These are phyloP conservation scores for Corymbia maculata DNA, from an alignment of 345 rosid species.

Conservation along the genomic window DNA sequence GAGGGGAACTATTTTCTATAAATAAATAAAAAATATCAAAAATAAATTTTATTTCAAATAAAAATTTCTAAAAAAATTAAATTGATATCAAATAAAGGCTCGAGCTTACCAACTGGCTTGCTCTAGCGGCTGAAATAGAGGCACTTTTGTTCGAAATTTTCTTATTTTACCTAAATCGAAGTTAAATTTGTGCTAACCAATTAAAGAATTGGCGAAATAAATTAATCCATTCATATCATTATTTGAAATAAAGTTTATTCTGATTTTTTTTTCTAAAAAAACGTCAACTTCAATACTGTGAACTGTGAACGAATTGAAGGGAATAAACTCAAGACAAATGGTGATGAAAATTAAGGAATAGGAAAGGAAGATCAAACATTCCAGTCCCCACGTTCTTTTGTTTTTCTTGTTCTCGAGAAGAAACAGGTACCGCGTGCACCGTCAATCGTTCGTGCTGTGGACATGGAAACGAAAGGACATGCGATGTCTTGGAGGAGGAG, in stretches of 20 bases:
- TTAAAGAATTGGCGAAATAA: background rate
- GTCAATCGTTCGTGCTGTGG: background rate
- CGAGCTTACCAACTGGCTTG: background rate
- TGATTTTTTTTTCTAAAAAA: too few relatives aligned
- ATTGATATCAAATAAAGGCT: background rate
- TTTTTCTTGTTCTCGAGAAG: background rate
- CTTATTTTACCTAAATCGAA: background rate
- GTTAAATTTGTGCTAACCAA: rapidly evolving
- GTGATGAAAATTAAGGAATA: background rate
- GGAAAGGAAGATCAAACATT: background rate
- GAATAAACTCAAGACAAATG: background rate
- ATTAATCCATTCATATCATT: background rate
- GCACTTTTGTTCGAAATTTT: background rate
- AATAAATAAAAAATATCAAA: background rate
- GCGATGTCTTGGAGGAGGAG: background rate
- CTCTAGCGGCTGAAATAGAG: rapidly evolving
- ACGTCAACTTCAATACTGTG: rapidly evolving
- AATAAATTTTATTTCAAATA: background rate
- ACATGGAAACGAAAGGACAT: background rate
- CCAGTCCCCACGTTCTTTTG: background rate
- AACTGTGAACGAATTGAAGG: background rate
- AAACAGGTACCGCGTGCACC: background rate
- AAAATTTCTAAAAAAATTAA: rapidly evolving
- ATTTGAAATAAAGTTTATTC: background rate
- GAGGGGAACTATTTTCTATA: background rate